phyloP scores from a whole-genome alignment of 352 stramenopile genomes.

The Detonula confervacea region DNA sequence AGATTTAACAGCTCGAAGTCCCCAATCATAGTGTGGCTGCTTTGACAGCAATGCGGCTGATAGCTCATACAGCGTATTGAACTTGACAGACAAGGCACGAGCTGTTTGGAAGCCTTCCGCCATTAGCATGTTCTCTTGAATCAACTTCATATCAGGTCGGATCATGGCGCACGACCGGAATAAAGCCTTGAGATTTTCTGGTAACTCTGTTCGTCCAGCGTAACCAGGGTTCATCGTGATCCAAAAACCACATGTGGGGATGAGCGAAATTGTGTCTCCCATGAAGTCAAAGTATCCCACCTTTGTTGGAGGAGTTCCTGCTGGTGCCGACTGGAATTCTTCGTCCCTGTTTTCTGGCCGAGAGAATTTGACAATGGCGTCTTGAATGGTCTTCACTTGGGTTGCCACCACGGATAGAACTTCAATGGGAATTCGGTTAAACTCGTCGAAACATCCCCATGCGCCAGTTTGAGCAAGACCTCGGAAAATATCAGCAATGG shows the following conservation, averaged over 20 bases:
- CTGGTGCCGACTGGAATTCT: conserved; percentile 93
- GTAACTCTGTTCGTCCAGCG: conserved; percentile 95
- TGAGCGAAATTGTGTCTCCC: conserved; percentile 94
- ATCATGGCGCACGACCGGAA: conserved; percentile 96
- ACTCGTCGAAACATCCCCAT: conserved; percentile 98
- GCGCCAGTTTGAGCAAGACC: conserved; percentile 95
- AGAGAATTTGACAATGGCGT: conserved; percentile 96
- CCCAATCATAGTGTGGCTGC: conserved; percentile 96
- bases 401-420: conserved; percentile 97
- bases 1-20: conserved; percentile 93
- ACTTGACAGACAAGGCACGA: conserved; percentile 93
- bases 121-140: conserved; percentile 97
- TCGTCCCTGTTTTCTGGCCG: conserved; percentile 92
- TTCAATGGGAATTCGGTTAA: conserved; percentile 96
- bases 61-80: conserved; percentile 94
- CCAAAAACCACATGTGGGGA: conserved; percentile 96
- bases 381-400: conserved; percentile 96
- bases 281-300: conserved; percentile 96
- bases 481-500: conserved; percentile 98
- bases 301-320: conserved; percentile 92
- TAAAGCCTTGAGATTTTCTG: conserved; percentile 98
- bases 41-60: conserved; percentile 94
- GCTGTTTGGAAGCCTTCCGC: conserved; percentile 95
- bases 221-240: conserved; percentile 99
- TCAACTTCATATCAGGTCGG: conserved; percentile 95